phyloP scores from a whole-genome alignment of 116 monocot genomes.

The Cymodocea nodosa region DNA sequence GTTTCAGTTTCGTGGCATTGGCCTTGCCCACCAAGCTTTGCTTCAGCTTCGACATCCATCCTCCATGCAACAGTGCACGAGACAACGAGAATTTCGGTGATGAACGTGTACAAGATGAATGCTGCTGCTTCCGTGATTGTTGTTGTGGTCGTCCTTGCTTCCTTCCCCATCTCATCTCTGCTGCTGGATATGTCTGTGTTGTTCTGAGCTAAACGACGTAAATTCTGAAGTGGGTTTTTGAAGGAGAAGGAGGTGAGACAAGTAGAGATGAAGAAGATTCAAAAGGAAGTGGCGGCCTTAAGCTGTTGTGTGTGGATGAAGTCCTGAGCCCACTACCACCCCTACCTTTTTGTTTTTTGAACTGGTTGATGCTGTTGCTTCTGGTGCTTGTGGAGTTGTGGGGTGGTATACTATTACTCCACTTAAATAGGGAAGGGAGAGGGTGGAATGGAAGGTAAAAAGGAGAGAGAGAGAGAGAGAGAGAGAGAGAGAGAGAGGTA shows the following conservation, averaged over 20 bases:
- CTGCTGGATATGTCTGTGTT: no score
- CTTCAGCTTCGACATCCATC: slow-evolving; percentile 20
- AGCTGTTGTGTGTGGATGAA: no score
- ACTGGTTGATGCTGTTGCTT: no score
- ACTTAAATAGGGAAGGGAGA: no score
- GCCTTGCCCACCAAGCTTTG: not conserved
- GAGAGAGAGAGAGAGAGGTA: no score
- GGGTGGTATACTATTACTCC: no score
- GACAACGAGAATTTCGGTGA: slow-evolving; percentile 4
- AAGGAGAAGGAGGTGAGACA: not conserved
- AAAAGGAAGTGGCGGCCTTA: not conserved
- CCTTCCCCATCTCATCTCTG: slow-evolving; percentile 1
- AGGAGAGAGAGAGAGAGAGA: no score
- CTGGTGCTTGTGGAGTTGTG: no score
- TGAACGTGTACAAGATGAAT: no score
- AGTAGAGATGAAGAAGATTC: not conserved
- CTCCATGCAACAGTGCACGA: not conserved
- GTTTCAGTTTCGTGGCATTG: not conserved
- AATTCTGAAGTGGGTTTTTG: not conserved
- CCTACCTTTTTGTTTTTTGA: no score
- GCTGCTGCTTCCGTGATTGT: not conserved
- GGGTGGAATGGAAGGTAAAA: no score
- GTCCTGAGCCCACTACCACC: no score
- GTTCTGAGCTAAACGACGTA: not conserved
- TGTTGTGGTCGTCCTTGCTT: not conserved